Conservation (phyloP, 495 filamentous ascomycete species). For the Tricharina praecox region DNA sequence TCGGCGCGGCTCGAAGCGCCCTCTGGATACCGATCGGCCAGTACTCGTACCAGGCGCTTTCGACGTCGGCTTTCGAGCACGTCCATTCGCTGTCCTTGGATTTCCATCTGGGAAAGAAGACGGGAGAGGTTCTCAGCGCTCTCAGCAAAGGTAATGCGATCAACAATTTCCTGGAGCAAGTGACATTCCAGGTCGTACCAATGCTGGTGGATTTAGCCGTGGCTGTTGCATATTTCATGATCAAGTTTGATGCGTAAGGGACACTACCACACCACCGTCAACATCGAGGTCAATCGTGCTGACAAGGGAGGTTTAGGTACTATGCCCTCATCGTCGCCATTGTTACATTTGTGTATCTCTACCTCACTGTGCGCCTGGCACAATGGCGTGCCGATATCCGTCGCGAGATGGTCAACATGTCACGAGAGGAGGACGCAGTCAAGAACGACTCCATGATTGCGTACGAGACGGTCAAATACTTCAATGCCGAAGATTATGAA, state of each 20-base stretch:
- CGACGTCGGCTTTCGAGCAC: conserved; percentile 89
- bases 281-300: conserved; percentile 4
- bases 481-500: conserved; percentile 90
- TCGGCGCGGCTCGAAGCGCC: conserved; percentile 62
- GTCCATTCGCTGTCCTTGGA: conserved; percentile 88
- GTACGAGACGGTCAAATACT: conserved; percentile 98
- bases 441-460: conserved; percentile 97
- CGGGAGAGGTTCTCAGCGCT: conserved; percentile 85
- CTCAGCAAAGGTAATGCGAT: conserved; percentile 91
- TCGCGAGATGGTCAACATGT: conserved; percentile 82
- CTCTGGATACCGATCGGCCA: conserved; percentile 94
- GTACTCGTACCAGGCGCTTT: conserved; percentile 88
- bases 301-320: conserved; percentile 30
- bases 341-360: conserved; percentile 91
- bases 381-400: conserved; percentile 81
- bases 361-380: conserved; percentile 88
- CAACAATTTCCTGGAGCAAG: conserved; percentile 88
- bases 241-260: conserved; percentile 49
- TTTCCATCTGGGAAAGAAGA: conserved; percentile 92
- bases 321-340: conserved; percentile 83
- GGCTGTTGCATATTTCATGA: conserved; percentile 70
- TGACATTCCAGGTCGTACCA: conserved; percentile 86
- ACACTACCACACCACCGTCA: neutral
- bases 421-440: conserved; percentile 85
- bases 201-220: conserved; percentile 84